Conservation (phyloP, 139 green algal species). For the Volvox africanus region DNA sequence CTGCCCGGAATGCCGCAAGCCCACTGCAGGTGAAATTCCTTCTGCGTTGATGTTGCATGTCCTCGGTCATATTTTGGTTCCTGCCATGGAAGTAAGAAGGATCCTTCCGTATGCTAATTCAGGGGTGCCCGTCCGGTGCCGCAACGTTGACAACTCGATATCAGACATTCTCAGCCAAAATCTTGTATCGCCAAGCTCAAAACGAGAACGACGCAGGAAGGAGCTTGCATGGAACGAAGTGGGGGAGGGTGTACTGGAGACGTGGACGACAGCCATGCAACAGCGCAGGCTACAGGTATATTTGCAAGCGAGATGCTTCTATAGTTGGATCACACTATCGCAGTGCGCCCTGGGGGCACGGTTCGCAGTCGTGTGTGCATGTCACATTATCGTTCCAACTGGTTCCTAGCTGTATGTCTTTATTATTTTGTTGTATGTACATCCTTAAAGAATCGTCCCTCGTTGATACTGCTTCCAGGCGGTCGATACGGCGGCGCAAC, state of each 20-base stretch:
- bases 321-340: too few species aligned
- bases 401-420: too few species aligned
- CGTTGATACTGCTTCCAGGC: background rate
- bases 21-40: conserved; percentile 40
- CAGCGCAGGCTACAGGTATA: conserved; percentile 38
- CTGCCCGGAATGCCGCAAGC: conserved; percentile 60
- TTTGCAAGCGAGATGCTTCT: too few species aligned
- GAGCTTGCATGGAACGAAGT: conserved; percentile 40
- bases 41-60: background rate
- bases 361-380: too few species aligned
- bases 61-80: background rate
- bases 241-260: conserved; percentile 13
- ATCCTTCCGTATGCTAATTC: background rate
- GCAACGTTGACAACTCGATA: conserved; percentile 60
- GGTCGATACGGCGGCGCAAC: background rate
- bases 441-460: too few species aligned
- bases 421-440: too few species aligned
- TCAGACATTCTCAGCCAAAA: conserved; percentile 52
- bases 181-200: conserved; percentile 44
- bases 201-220: conserved; percentile 48
- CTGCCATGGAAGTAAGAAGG: background rate
- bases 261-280: conserved; percentile 42
- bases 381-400: too few species aligned
- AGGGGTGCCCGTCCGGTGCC: conserved; percentile 63
- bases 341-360: too few species aligned